A percentile compares a stretch with the other conserved stretches of the same genome.
These are phyloP conservation scores for Arthrobotrys megalospora DNA, from an alignment of 2,329 filamentous ascomycete species.

Conservation along the genomic window DNA sequence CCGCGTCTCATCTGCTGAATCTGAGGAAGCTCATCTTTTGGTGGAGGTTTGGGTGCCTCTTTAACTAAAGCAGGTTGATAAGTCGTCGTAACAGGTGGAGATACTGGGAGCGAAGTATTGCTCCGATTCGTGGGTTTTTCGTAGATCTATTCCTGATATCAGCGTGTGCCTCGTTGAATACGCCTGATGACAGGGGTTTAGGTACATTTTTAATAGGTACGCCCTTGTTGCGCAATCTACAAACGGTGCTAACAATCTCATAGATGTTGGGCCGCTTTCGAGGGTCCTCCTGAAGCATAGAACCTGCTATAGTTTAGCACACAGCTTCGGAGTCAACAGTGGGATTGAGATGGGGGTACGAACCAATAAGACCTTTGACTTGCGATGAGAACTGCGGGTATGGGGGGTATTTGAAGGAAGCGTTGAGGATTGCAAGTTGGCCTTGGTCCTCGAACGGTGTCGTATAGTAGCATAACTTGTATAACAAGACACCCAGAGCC, in stretches of 20 bases:
- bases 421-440: constrained; percentile 96
- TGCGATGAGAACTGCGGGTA: constrained; percentile 92
- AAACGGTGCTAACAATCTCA: constrained; percentile 88
- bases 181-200: not conserved
- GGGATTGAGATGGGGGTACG: constrained; percentile 64
- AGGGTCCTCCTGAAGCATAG: constrained; percentile 90
- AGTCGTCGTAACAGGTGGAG: constrained; percentile 72
- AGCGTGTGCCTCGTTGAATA: constrained; percentile 14
- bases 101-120: constrained; percentile 74
- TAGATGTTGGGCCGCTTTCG: constrained; percentile 90
- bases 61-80: constrained; percentile 82
- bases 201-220: constrained; percentile 88
- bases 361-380: constrained; percentile 90
- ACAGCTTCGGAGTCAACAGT: constrained; percentile 30
- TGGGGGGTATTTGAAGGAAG: constrained; percentile 89
- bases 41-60: constrained; percentile 81
- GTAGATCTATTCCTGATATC: constrained; percentile 68
- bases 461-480: constrained; percentile 99
- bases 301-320: constrained; percentile 72
- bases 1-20: constrained; percentile 95
- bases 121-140: constrained; percentile 69
- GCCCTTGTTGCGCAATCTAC: constrained; percentile 87
- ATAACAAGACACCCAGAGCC: constrained; percentile 93
- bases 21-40: constrained; percentile 83
- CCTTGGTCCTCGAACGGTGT: constrained; percentile 98